These are phyloP conservation scores for Monilinia polystroma DNA, from an alignment of 2,329 filamentous ascomycete species.

Conservation along the genomic window DNA sequence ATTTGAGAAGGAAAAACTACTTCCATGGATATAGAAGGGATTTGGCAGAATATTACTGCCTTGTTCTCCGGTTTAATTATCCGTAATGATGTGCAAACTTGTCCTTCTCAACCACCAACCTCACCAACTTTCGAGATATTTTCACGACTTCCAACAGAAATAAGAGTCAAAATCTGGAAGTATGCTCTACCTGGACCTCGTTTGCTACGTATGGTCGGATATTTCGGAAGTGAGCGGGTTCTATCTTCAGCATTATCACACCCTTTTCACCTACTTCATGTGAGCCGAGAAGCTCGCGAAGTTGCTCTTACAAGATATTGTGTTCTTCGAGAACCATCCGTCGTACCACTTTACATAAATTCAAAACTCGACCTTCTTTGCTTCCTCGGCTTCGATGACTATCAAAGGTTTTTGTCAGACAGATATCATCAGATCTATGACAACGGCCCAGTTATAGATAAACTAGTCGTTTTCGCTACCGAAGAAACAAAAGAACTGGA, in stretches of 20 bases:
- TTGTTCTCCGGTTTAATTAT: background rate
- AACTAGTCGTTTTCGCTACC: background rate
- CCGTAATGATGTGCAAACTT: background rate
- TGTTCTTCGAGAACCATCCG: background rate
- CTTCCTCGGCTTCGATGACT: constrained; percentile 1
- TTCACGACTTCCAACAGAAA: background rate
- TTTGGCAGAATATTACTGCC: background rate
- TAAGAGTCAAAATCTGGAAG: background rate
- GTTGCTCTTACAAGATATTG: background rate
- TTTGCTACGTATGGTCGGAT: background rate
- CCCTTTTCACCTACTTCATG: background rate
- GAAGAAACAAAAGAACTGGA: background rate
- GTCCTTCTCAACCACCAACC: background rate
- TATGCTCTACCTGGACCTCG: background rate
- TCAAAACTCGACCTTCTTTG: background rate
- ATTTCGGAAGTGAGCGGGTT: background rate
- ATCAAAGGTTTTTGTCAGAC: background rate
- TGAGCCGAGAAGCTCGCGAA: background rate
- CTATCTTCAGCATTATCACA: background rate
- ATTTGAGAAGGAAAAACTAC: background rate
- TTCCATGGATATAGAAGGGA: background rate
- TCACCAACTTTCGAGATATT: background rate
- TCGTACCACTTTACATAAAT: background rate
- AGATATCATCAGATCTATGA: background rate
- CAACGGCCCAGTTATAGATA: background rate